Evolutionary conservation across 169 alveolate species (phyloP), one percentile per base, ranked within the genome.

Genomic region (Plasmodium inui): DNA sequence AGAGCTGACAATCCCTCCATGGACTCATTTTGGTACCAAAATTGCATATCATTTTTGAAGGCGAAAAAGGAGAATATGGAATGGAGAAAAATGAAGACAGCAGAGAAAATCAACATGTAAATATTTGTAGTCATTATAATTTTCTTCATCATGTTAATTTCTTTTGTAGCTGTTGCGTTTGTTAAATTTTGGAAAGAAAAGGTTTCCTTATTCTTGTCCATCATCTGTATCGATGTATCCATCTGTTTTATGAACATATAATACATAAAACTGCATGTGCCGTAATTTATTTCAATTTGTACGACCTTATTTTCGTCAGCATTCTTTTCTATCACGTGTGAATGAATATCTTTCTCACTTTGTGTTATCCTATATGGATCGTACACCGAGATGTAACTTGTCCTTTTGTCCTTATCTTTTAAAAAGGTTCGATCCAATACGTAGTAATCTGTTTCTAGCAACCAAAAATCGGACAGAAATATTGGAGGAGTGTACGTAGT

Each of bases 1-100:
- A 97, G 97, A 0, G 99, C 99, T 44, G 99, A 98, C 5, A 99
- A 95, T 0, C 99, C 99, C 93, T 98, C 98, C 98, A 98, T 97
- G 19, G 99, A 98, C 74, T 98, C 99, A 95, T 98, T 97, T 80
- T 96, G 94, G 78, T 97, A 95, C 99, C 99, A 99, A 93, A 98
- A 99, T 61, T 97, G 98, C 85, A 99, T 97, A 95, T 99, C 99
- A 84, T 97, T 98, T 93, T 98, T 98, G 93, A 98, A 97, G n/a
- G 99, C 99, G 44, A 98, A 96, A 95, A 96, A 94, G 22, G 98
- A 98, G 94, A 98, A 98, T 57, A 98, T 92, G 5, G 98, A 95
- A 96, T 98, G 99, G 3, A 96, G 95, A n/a, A 97, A 74, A 28
- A 98, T 97, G 85, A 98, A 98, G 17, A 94, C 53, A 28, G 96